Conservation (phyloP, 371 early-diverging fungal genomes). For the Zancudomyces culisetae region DNA sequence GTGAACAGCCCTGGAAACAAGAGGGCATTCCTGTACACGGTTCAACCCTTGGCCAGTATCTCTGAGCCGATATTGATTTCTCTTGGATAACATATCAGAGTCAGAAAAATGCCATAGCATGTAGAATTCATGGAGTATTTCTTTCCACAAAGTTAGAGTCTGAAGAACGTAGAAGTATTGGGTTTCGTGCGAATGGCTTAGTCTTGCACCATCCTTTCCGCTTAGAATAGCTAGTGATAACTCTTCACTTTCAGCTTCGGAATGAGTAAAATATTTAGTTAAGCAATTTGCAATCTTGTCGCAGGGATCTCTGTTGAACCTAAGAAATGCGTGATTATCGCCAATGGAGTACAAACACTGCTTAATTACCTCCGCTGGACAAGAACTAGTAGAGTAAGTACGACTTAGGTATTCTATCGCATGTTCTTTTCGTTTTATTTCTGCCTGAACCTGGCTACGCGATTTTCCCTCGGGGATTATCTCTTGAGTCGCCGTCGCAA, state of each 20-base stretch:
- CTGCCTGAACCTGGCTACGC: constrained; percentile 56
- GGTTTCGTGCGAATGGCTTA: constrained; percentile 76
- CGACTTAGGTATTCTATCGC: constrained; percentile 68
- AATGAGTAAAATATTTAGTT: constrained; percentile 39
- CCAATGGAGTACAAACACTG: constrained; percentile 85
- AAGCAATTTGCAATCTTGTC: constrained; percentile 74
- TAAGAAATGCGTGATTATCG: constrained; percentile 85
- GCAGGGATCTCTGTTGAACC: constrained; percentile 82
- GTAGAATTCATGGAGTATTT: constrained; percentile 90
- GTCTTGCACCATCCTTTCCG: constrained; percentile 69
- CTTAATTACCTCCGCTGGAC: constrained; percentile 51
- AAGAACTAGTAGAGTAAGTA: constrained; percentile 41
- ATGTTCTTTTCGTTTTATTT: constrained; percentile 75
- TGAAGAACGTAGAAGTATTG: constrained; percentile 89
- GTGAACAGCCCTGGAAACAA: constrained; percentile 70
- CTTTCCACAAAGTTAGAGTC: constrained; percentile 83
- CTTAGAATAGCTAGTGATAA: constrained; percentile 64
- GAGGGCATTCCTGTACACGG: constrained; percentile 62
- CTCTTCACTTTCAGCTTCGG: constrained; percentile 27
- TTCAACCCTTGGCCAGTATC: constrained; percentile 95
- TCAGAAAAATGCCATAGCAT: constrained; percentile 86
- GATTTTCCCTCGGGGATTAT: constrained; percentile 62
- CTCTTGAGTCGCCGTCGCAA: constrained; percentile 73
- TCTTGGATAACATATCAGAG: constrained; percentile 49
- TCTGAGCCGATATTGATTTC: constrained; percentile 59